Evolutionary conservation across 306 rosid species (phyloP).

Genomic region (Acmispon strigosus): DNA sequence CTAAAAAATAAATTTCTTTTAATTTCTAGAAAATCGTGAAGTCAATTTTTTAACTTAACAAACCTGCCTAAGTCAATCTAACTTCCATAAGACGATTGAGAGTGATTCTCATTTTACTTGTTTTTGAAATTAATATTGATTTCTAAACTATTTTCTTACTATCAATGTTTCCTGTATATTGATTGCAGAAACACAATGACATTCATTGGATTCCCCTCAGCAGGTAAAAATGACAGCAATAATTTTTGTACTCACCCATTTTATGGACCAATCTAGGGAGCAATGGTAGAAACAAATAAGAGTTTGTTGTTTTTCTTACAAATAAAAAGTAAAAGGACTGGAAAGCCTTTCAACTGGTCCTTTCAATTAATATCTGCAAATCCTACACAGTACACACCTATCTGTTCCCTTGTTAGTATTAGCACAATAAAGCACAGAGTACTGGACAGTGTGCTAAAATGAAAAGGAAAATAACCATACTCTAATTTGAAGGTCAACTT

Average conservation of each 20-base stretch:
- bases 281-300: not conserved
- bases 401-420: not conserved
- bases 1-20: too few species aligned
- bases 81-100: too few species aligned
- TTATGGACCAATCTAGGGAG: not conserved
- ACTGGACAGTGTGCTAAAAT: not conserved
- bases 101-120: not conserved
- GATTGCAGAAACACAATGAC: not conserved
- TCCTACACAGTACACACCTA: not conserved
- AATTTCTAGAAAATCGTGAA: too few species aligned
- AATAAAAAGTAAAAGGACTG: not conserved
- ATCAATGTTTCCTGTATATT: not conserved
- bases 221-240: conserved; percentile 13
- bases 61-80: too few species aligned
- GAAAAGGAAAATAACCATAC: not conserved
- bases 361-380: not conserved
- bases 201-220: conserved; percentile 20
- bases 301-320: conserved; percentile 1
- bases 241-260: not conserved
- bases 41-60: too few species aligned
- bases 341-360: not conserved
- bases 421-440: not conserved
- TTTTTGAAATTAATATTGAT: not conserved
- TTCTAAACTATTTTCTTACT: not conserved
- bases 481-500: not conserved